These are phyloP conservation scores for Xylariales sp. DNA, from an alignment of 2,329 filamentous ascomycete genomes.

Conservation along the genomic window DNA sequence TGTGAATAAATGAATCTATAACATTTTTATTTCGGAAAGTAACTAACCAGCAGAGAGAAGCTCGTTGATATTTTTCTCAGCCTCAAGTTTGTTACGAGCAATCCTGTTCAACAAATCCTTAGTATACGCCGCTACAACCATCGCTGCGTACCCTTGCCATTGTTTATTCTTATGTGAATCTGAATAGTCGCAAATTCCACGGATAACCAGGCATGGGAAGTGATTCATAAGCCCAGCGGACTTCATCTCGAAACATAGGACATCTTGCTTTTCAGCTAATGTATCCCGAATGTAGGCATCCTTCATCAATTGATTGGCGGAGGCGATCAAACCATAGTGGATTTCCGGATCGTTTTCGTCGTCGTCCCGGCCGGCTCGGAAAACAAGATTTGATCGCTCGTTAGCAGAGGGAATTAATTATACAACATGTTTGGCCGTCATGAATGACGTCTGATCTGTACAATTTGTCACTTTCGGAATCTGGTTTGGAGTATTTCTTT, in stretches of 20 bases:
- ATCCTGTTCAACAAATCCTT: constrained; percentile 14
- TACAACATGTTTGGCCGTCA: constrained; percentile 1
- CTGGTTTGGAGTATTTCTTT: constrained; percentile 20
- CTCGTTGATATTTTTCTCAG: too few relatives aligned
- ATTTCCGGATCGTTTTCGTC: constrained; percentile 18
- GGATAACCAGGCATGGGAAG: too few relatives aligned
- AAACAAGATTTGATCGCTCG: too few relatives aligned
- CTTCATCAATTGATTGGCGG: constrained; percentile 25
- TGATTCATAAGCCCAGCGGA: too few relatives aligned
- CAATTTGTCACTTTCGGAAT: constrained; percentile 19
- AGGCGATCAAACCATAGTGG: constrained; percentile 31
- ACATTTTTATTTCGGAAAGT: too few relatives aligned
- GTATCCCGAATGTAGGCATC: constrained; percentile 19
- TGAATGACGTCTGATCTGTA: constrained; percentile 14
- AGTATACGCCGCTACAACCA: constrained; percentile 19
- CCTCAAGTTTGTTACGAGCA: too few relatives aligned
- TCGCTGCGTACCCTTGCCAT: constrained; percentile 19
- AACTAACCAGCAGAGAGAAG: too few relatives aligned
- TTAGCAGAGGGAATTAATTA: not conserved
- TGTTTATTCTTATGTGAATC: constrained; percentile 18
- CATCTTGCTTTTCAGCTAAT: constrained; percentile 8
- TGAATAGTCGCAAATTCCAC: constrained; percentile 25
- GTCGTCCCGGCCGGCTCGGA: not conserved
- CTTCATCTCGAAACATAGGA: too few relatives aligned
- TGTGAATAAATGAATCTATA: too few relatives aligned